Percentiles rank a stretch among this genome's conserved stretches.
phyloP scores from a whole-genome alignment of 108 stramenopile species.

The Cyclotella sp. region DNA sequence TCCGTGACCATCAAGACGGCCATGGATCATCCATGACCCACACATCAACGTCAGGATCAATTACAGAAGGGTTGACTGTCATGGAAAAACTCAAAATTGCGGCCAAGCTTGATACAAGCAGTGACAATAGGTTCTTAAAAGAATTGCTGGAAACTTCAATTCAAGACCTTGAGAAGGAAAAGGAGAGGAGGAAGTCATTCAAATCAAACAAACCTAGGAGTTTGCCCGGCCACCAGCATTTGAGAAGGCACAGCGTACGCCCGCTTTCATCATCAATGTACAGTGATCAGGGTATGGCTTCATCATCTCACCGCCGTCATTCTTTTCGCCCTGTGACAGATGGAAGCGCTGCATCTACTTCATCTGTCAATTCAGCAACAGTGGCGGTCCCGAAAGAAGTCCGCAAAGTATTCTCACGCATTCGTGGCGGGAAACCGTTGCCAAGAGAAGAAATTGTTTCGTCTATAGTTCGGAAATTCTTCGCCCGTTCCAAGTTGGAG shows the following conservation, averaged over 20 bases:
- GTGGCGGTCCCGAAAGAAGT: constrained; percentile 26
- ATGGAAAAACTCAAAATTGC: constrained; percentile 19
- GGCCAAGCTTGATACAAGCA: constrained; percentile 11
- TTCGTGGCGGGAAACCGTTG: constrained; percentile 24
- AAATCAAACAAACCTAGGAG: background rate
- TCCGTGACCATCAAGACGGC: no score
- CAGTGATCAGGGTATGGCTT: no score
- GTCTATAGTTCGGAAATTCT: constrained; percentile 17
- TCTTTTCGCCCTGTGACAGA: background rate
- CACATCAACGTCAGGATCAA: background rate
- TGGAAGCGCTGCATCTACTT: background rate
- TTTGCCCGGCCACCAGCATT: background rate
- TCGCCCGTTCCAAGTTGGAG: background rate
- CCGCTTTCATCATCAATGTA: no score
- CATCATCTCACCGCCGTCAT: no score
- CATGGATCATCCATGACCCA: no score
- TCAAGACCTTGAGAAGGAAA: constrained; percentile 8
- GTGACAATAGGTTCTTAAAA: background rate
- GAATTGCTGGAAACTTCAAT: constrained; percentile 12
- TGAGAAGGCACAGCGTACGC: background rate
- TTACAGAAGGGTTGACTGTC: background rate
- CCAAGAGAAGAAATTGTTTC: constrained; percentile 35
- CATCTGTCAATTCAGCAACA: background rate
- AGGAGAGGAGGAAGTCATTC: background rate
- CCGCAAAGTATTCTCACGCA: constrained; percentile 4